Percentiles rank a stretch among this genome's conserved stretches.
Conservation (phyloP, 352 stramenopile genomes). For the Phytopythium vexans region DNA sequence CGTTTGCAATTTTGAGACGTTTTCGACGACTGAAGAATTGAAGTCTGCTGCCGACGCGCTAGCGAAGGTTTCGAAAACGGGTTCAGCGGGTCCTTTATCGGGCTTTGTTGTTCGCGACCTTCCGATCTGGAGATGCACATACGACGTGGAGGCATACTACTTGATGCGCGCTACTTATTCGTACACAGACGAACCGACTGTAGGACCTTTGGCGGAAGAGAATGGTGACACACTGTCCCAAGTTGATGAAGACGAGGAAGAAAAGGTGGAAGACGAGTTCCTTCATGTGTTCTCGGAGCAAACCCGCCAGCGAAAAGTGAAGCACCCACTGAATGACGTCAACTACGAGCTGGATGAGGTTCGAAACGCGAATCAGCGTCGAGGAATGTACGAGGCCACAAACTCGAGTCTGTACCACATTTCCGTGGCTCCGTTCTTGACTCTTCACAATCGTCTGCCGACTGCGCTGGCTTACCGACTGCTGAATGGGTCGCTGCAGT, state of each 20-base stretch:
- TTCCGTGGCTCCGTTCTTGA: constrained; percentile 80
- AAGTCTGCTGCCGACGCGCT: constrained; percentile 42
- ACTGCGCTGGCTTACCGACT: constrained; percentile 82
- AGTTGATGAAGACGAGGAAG: constrained; percentile 54
- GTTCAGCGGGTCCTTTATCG: constrained; percentile 44
- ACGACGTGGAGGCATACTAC: constrained; percentile 87
- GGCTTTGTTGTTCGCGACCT: constrained; percentile 84
- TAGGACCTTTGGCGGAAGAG: constrained; percentile 11
- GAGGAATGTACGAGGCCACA: constrained; percentile 77
- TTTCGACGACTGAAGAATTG: constrained; percentile 67
- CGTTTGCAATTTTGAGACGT: constrained; percentile 79
- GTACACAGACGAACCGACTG: constrained; percentile 40
- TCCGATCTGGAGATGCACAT: constrained; percentile 84
- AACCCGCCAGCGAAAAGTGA: constrained; percentile 39
- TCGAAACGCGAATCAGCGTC: constrained; percentile 64
- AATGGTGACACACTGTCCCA: constrained; percentile 18
- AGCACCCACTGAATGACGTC: constrained; percentile 58
- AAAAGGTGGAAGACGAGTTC: constrained; percentile 80
- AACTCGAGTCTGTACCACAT: constrained; percentile 85
- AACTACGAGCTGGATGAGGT: constrained; percentile 84
- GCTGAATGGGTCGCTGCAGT: constrained; percentile 76
- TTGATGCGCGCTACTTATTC: constrained; percentile 84
- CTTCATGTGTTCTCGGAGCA: constrained; percentile 67
- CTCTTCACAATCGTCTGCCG: constrained; percentile 79
- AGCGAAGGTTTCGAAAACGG: constrained; percentile 27